Percentiles rank a stretch among this genome's conserved stretches.
phyloP scores from a whole-genome alignment of 106 monocot genomes.

The Allium sativum region DNA sequence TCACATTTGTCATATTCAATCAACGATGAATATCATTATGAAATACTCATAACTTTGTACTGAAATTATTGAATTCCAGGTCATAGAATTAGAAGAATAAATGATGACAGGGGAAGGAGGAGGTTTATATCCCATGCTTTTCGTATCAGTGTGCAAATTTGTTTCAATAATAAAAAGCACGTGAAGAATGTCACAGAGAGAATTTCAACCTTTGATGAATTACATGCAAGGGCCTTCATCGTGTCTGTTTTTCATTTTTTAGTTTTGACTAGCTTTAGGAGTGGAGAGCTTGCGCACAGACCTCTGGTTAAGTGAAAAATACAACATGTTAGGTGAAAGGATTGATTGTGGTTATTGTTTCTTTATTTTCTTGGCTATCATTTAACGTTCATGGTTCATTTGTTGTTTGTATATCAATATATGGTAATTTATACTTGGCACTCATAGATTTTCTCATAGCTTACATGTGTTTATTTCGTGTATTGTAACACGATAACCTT shows the following conservation, averaged over 20 bases:
- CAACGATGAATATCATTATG: neutral
- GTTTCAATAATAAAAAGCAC: neutral
- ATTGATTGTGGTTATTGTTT: no score
- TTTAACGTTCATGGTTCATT: no score
- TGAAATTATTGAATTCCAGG: constrained; percentile 6
- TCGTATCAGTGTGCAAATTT: neutral
- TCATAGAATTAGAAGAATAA: constrained; percentile 14
- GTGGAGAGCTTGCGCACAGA: constrained; percentile 6
- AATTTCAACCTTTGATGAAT: neutral
- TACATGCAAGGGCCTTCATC: constrained; percentile 2
- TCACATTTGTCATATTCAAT: no score
- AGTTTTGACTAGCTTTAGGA: constrained; percentile 7
- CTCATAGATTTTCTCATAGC: no score
- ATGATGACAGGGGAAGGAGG: constrained; percentile 1
- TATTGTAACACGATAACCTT: no score
- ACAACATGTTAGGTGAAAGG: no score
- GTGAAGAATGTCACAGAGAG: constrained; percentile 5
- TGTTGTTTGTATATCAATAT: no score
- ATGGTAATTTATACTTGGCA: no score
- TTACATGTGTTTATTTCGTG: no score
- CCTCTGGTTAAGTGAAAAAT: no score
- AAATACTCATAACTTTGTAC: neutral
- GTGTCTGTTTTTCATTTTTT: neutral
- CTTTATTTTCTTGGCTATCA: no score
- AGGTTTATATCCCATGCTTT: constrained; percentile 10